Conservation (phyloP, 1,284 basidiomycete genomes). For the Tilletia caries region DNA sequence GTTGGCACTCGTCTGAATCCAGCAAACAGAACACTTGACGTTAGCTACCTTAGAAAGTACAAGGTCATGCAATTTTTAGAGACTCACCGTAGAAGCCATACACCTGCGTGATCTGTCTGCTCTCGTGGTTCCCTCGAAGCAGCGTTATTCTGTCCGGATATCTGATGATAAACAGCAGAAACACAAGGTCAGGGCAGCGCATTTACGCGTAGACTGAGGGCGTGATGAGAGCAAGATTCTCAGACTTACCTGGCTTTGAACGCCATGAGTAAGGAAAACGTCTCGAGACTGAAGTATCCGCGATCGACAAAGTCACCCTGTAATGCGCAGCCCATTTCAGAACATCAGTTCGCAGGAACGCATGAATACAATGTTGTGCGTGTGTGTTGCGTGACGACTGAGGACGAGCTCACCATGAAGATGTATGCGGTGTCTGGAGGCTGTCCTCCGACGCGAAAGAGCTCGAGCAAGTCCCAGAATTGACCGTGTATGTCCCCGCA, state of each 20-base stretch:
- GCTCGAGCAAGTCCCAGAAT: conserved; percentile 90
- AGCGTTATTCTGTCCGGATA: conserved; percentile 90
- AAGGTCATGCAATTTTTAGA: conserved; percentile 5
- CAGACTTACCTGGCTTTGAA: conserved; percentile 76
- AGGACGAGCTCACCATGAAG: conserved; percentile 72
- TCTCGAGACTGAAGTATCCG: conserved; percentile 94
- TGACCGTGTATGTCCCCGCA: conserved; percentile 94
- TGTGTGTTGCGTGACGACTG: background rate
- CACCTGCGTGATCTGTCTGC: conserved; percentile 92
- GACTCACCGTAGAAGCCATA: conserved; percentile 90
- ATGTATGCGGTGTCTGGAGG: conserved; percentile 89
- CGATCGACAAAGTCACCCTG: conserved; percentile 97
- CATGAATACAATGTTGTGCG: background rate
- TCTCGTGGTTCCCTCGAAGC: conserved; percentile 90
- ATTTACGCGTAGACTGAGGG: too few species aligned
- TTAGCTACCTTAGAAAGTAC: background rate
- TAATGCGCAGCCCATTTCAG: too few species aligned
- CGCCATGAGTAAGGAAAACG: conserved; percentile 80
- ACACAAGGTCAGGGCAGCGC: too few species aligned
- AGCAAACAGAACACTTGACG: background rate
- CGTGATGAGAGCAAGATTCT: background rate
- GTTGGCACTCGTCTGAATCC: conserved; percentile 81
- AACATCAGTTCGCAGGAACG: background rate
- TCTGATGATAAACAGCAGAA: conserved; percentile 56
- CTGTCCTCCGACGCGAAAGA: conserved; percentile 81